Conservation (phyloP, 2,329 filamentous ascomycete genomes). For the Pseudocercospora fuligena region DNA sequence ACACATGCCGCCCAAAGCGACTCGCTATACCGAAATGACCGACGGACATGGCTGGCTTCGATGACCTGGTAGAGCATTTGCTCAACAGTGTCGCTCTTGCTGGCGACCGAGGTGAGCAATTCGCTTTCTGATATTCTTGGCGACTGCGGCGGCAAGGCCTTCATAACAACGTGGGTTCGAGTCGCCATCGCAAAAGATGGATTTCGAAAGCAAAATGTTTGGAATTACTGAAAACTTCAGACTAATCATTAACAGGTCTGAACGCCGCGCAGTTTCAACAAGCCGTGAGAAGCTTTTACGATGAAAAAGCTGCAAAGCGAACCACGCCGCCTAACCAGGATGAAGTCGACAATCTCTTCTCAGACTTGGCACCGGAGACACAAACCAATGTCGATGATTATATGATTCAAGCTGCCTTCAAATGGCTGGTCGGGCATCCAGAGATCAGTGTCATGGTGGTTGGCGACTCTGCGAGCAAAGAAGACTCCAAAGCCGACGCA, state of each 20-base stretch:
- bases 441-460: constrained; percentile 55
- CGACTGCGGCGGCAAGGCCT: not conserved
- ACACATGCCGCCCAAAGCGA: not conserved
- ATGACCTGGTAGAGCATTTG: constrained; percentile 62
- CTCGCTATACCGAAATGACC: constrained; percentile 22
- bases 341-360: constrained; percentile 33
- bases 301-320: constrained; percentile 29
- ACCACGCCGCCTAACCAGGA: not conserved
- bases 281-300: constrained; percentile 46
- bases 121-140: constrained; percentile 9
- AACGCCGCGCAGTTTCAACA: constrained; percentile 47
- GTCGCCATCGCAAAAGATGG: not conserved
- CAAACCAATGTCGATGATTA: constrained; percentile 50
- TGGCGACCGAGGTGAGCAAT: constrained; percentile 61
- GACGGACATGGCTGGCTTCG: constrained; percentile 49
- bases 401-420: constrained; percentile 61
- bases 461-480: constrained; percentile 41
- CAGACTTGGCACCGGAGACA: constrained; percentile 29
- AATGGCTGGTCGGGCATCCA: constrained; percentile 60
- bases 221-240: not conserved
- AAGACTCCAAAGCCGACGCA: constrained; percentile 48
- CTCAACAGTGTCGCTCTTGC: constrained; percentile 64
- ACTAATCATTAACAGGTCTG: constrained; percentile 41
- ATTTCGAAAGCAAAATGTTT: not conserved
- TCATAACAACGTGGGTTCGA: constrained; percentile 16